Evolutionary conservation across 2,329 filamentous ascomycete species (phyloP).

Genomic region (Westerdykella sp.): DNA sequence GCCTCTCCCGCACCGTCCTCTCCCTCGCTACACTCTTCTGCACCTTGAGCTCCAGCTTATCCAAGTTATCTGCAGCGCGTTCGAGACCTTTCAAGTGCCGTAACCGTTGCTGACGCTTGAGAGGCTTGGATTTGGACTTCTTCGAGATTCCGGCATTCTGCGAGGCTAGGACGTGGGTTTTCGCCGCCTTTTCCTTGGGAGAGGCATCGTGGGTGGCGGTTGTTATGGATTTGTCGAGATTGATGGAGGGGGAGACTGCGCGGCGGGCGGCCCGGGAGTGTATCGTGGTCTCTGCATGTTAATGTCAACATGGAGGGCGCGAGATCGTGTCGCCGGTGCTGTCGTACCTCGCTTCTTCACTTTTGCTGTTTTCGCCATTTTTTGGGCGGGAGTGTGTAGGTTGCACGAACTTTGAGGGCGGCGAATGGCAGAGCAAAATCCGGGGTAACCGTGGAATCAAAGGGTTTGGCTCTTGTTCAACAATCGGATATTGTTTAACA

Average conservation of each 20-base stretch:
- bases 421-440: no score
- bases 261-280: conserved; percentile 71
- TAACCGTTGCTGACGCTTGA: conserved; percentile 49
- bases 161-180: conserved; percentile 57
- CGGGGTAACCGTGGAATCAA: background rate
- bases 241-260: conserved; percentile 62
- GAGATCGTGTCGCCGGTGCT: background rate
- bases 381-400: background rate
- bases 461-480: no score
- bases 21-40: conserved; percentile 46
- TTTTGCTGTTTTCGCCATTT: conserved; percentile 43
- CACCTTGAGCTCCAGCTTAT: conserved; percentile 52
- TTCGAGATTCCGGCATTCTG: conserved; percentile 65
- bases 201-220: conserved; percentile 37
- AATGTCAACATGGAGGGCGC: conserved; percentile 5
- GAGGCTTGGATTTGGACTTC: conserved; percentile 54
- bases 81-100: conserved; percentile 46
- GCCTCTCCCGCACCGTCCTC: conserved; percentile 45
- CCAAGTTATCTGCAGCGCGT: conserved; percentile 49
- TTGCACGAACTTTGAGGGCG: no score
- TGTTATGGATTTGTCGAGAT: conserved; percentile 67
- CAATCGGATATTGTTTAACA: no score
- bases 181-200: conserved; percentile 16
- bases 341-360: background rate
- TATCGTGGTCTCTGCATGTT: conserved; percentile 51